These are phyloP conservation scores for Mycena olivaceomarginata DNA, from an alignment of 768 basidiomycete species.

Conservation along the genomic window DNA sequence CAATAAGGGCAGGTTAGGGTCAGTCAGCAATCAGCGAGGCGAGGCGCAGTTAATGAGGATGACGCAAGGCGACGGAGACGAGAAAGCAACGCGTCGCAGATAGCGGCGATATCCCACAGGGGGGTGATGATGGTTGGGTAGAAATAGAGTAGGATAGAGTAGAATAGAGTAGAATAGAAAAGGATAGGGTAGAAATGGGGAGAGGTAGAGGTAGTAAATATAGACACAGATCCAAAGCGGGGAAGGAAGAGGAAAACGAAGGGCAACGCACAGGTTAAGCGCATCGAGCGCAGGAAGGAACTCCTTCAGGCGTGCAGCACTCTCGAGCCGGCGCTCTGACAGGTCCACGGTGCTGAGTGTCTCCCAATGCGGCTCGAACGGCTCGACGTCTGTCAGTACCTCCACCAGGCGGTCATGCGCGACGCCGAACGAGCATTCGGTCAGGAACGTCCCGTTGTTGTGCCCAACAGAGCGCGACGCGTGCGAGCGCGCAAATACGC, in stretches of 20 bases:
- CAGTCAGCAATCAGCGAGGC: neutral
- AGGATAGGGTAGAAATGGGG: neutral
- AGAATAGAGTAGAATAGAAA: neutral
- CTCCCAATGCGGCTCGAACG: conserved; percentile 98
- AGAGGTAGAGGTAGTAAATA: neutral
- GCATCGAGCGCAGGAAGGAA: conserved; percentile 89
- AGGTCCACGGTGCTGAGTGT: conserved; percentile 84
- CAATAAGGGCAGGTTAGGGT: neutral
- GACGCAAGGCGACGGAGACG: neutral
- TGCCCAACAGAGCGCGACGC: conserved; percentile 58
- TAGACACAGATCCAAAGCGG: too few relatives aligned
- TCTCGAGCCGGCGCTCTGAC: conserved; percentile 82
- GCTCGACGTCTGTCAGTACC: conserved; percentile 95
- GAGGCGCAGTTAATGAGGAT: neutral
- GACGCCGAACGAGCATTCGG: conserved; percentile 97
- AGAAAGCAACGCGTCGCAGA: conserved; percentile 8
- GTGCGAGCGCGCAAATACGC: conserved; percentile 67
- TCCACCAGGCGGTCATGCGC: conserved; percentile 94
- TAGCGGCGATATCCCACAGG: neutral
- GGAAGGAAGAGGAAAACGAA: neutral
- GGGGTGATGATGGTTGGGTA: too few relatives aligned
- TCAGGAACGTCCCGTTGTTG: conserved; percentile 79
- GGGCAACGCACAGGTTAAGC: conserved; percentile 80
- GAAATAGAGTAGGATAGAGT: neutral
- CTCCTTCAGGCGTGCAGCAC: conserved; percentile 90